Evolutionary conservation across 2,329 filamentous ascomycete species (phyloP), one percentile per base, ranked within the genome.

Genomic region (Fusarium incarnatum): DNA sequence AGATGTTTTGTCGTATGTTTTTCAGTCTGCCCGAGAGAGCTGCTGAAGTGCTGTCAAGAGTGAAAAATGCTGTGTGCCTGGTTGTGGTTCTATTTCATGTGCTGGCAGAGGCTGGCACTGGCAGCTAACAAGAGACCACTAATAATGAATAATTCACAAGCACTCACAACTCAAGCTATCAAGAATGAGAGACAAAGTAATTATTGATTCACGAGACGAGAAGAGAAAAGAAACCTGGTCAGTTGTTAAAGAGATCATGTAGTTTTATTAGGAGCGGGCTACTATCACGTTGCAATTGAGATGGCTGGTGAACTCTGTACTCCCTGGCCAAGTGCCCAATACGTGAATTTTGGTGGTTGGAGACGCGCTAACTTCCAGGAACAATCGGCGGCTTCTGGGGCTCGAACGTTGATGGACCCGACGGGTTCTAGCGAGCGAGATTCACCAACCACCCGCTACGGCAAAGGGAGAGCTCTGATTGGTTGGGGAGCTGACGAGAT

Each of bases 261-360:
- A 55, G 67, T 73, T 75, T 72, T 75, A 75, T 68, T 60, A 25
- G 13, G 12, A n/a, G 16, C 34, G 34, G 23, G 12, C 32, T 20
- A 22, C 25, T 16, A 37, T 41, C 27, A 22, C 13, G 58, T 45
- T 66, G 56, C 59, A 75, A 76, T 71, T 73, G 23, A 64, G 73
- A 75, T 75, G 73, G 73, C 73, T 76, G 73, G 73, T 73, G 59
- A 65, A 55, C 22, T 44, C 48, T 25, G 30, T 42, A 60, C 49
- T 66, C 55, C 63, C 63, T 66, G 27, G 47, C 34, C 20, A 40
- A 45, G 50, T 34, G 49, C 37, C 41, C 15, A 56, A 52, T 47
- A 65, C 46, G 30, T 56, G 60, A 64, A 72, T 71, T 73, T 59
- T 68, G 72, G 73, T 71, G 73, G 73, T 73, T 75, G 73, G 73